Evolutionary conservation across 1,139 yeast species (phyloP).

Genomic region (Protomyces arabidopsidicola): DNA sequence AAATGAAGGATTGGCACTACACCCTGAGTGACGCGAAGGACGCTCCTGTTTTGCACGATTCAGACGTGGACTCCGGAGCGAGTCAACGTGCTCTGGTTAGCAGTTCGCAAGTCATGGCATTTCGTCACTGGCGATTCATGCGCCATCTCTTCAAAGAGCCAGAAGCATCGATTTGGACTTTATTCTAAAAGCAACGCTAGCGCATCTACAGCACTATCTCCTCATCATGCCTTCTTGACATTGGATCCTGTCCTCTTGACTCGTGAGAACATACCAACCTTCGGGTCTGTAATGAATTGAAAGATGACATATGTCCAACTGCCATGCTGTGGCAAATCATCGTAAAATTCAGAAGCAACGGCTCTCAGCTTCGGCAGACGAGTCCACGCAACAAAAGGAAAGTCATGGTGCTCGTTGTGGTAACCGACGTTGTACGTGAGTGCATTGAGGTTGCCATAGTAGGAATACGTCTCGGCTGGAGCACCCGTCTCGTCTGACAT

Average conservation of each 20-base stretch:
- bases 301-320: conserved; percentile 76
- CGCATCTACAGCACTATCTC: neutral
- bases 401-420: conserved; percentile 93
- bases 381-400: conserved; percentile 91
- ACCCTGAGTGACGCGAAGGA: neutral
- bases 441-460: conserved; percentile 71
- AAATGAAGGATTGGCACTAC: conserved; percentile 10
- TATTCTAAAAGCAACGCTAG: neutral
- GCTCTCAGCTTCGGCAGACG: conserved; percentile 60
- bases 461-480: conserved; percentile 80
- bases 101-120: conserved; percentile 5
- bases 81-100: neutral
- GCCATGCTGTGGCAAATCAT: conserved; percentile 67
- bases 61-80: neutral
- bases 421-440: conserved; percentile 91
- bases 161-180: conserved; percentile 6
- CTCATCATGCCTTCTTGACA: neutral
- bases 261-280: conserved; percentile 71
- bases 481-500: conserved; percentile 38
- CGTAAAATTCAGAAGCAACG: conserved; percentile 77
- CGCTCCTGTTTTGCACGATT: conserved; percentile 4
- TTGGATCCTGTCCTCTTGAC: conserved; percentile 53
- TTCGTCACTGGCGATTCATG: conserved; percentile 19
- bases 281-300: conserved; percentile 64
- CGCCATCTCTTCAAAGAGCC: conserved; percentile 6